Evolutionary conservation across 768 basidiomycete species (phyloP).

Genomic region (Leccinum disarticulatum): DNA sequence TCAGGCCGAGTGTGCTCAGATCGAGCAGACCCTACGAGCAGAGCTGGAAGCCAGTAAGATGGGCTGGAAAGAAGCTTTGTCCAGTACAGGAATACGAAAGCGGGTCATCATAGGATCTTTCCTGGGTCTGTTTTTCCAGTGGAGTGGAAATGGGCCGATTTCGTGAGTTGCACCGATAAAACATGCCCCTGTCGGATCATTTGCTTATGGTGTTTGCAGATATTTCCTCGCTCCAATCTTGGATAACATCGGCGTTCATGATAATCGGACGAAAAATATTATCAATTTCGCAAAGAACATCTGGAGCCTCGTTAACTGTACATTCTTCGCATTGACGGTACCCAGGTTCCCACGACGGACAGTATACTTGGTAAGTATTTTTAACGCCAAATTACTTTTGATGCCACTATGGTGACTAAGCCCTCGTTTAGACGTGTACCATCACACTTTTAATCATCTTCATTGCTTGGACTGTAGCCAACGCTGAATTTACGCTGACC

Average conservation of each 20-base stretch:
- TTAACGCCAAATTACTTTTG: too few relatives aligned
- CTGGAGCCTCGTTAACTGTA: slow-evolving; percentile 14
- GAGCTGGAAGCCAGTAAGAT: slow-evolving; percentile 5
- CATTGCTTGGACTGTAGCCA: slow-evolving; percentile 19
- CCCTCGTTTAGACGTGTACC: slow-evolving; percentile 7
- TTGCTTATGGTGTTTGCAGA: slow-evolving; percentile 5
- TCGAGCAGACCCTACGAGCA: slow-evolving; percentile 21
- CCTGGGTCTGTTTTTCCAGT: slow-evolving; percentile 17
- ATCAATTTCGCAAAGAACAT: slow-evolving; percentile 13
- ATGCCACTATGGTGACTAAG: not conserved
- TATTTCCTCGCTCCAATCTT: slow-evolving; percentile 12
- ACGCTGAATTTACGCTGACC: slow-evolving; percentile 19
- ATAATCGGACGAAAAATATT: slow-evolving; percentile 18
- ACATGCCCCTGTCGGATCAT: rapidly evolving
- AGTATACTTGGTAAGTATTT: slow-evolving; percentile 14
- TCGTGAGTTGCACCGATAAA: not conserved
- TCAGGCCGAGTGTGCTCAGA: not conserved
- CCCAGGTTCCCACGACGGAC: slow-evolving; percentile 19
- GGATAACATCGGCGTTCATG: slow-evolving; percentile 21
- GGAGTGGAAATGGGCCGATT: slow-evolving; percentile 13
- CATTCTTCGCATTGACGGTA: slow-evolving; percentile 2
- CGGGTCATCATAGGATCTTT: slow-evolving; percentile 13
- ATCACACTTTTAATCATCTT: slow-evolving; percentile 17
- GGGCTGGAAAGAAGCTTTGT: slow-evolving; percentile 1
- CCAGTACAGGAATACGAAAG: slow-evolving; percentile 16